Evolutionary conservation across 2,329 filamentous ascomycete species (phyloP).

Genomic region (Phyllosticta citriasiana): DNA sequence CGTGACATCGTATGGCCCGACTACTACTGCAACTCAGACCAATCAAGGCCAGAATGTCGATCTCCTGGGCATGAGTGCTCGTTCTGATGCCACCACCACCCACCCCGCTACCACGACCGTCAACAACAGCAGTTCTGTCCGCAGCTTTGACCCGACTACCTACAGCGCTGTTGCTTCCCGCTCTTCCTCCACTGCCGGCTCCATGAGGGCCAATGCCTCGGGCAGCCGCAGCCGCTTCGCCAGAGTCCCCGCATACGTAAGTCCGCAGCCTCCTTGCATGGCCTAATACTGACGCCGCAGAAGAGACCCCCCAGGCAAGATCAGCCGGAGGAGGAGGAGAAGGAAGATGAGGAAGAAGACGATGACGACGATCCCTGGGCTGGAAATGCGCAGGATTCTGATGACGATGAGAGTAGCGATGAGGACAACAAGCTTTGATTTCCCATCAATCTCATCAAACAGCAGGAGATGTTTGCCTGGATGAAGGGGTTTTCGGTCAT

Average conservation of each 20-base stretch:
- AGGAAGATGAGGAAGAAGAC: too few species aligned
- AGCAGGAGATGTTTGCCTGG: too few species aligned
- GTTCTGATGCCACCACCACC: not conserved
- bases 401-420: too few species aligned
- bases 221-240: constrained; percentile 17
- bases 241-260: constrained; percentile 23
- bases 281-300: not conserved
- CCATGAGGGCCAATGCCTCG: constrained; percentile 2
- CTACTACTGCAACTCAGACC: not conserved
- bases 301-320: not conserved
- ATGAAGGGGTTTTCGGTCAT: too few species aligned
- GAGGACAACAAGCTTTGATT: too few species aligned
- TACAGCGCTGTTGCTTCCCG: constrained; percentile 10
- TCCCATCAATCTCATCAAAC: too few species aligned
- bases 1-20: not conserved
- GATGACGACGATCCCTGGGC: too few species aligned
- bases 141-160: not conserved
- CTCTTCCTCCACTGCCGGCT: constrained; percentile 13
- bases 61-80: not conserved
- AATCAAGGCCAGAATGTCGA: not conserved
- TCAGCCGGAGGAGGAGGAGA: not conserved
- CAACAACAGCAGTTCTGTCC: not conserved
- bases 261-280: not conserved
- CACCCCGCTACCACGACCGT: not conserved
- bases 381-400: too few species aligned